A percentile compares a stretch with the other conserved stretches of the same genome.
phyloP scores from a whole-genome alignment of 768 basidiomycete species.

The Hericium alpestre region DNA sequence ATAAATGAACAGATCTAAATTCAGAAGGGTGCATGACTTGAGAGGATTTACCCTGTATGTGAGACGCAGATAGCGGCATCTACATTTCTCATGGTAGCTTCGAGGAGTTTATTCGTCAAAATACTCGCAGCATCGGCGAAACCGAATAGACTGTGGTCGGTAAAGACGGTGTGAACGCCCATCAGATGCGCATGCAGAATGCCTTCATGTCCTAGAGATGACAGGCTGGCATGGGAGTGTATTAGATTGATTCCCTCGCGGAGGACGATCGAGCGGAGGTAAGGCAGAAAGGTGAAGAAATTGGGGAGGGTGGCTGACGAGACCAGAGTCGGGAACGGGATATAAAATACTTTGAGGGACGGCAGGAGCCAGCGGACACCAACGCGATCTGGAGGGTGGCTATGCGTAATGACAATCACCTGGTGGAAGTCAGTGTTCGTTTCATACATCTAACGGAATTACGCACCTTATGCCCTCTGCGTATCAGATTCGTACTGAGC shows the following conservation, averaged over 20 bases:
- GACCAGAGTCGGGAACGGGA: slow-evolving; percentile 81
- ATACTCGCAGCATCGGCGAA: slow-evolving; percentile 97
- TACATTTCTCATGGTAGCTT: slow-evolving; percentile 76
- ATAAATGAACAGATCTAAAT: not conserved
- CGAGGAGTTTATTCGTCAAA: slow-evolving; percentile 90
- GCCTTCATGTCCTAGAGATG: slow-evolving; percentile 84
- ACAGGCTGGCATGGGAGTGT: slow-evolving; percentile 87
- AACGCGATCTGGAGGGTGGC: slow-evolving; percentile 74
- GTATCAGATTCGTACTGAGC: slow-evolving; percentile 74
- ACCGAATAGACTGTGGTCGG: slow-evolving; percentile 93
- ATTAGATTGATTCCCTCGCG: slow-evolving; percentile 80
- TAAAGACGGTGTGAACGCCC: slow-evolving; percentile 86
- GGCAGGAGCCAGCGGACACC: slow-evolving; percentile 87
- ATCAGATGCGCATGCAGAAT: slow-evolving; percentile 83
- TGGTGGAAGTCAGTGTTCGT: slow-evolving; percentile 18
- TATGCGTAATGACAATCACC: slow-evolving; percentile 94
- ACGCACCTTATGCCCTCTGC: slow-evolving; percentile 73
- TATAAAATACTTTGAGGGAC: slow-evolving; percentile 85
- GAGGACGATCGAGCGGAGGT: slow-evolving; percentile 78
- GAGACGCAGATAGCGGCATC: slow-evolving; percentile 95
- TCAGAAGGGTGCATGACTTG: not conserved
- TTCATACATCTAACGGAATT: not conserved
- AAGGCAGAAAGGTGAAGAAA: slow-evolving; percentile 86
- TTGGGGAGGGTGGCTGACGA: slow-evolving; percentile 92
- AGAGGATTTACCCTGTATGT: slow-evolving; percentile 70